These are phyloP conservation scores for Bolboschoenoplectus hybrid DNA, from an alignment of 202 grass and related monocot species.

Conservation along the genomic window DNA sequence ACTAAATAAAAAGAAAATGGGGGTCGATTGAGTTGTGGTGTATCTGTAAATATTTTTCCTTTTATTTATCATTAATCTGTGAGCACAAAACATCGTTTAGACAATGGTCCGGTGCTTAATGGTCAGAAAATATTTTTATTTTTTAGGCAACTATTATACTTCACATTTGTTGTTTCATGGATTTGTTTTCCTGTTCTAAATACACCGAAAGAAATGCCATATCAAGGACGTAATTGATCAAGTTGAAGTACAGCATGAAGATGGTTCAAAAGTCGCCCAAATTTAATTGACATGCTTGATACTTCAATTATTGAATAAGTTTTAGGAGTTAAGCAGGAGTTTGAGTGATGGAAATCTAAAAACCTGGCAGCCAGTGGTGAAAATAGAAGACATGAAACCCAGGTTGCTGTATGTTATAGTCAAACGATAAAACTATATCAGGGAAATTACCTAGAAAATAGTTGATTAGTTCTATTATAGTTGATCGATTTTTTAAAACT, in stretches of 20 bases:
- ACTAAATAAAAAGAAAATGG: not conserved
- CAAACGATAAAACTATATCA: too few relatives aligned
- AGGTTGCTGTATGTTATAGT: too few relatives aligned
- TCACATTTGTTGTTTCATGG: not conserved
- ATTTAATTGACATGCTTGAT: not conserved
- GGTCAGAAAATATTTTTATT: not conserved
- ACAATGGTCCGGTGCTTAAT: not conserved
- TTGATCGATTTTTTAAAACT: not conserved
- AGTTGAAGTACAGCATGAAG: not conserved
- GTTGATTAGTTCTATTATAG: too few relatives aligned
- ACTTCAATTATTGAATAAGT: not conserved
- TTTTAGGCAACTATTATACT: not conserved
- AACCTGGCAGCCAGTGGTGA: too few relatives aligned
- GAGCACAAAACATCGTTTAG: not conserved
- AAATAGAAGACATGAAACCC: too few relatives aligned
- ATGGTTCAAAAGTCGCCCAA: not conserved
- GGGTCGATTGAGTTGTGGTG: not conserved
- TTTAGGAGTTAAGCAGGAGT: not conserved
- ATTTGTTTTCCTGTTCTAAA: not conserved
- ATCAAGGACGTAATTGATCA: not conserved
- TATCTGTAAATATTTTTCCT: constrained; percentile 21
- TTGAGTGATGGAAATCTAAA: not conserved
- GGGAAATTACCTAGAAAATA: too few relatives aligned
- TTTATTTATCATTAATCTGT: not conserved
- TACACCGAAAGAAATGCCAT: not conserved